These are phyloP conservation scores for Letharia lupina DNA, from an alignment of 495 filamentous ascomycete species.

Conservation along the genomic window DNA sequence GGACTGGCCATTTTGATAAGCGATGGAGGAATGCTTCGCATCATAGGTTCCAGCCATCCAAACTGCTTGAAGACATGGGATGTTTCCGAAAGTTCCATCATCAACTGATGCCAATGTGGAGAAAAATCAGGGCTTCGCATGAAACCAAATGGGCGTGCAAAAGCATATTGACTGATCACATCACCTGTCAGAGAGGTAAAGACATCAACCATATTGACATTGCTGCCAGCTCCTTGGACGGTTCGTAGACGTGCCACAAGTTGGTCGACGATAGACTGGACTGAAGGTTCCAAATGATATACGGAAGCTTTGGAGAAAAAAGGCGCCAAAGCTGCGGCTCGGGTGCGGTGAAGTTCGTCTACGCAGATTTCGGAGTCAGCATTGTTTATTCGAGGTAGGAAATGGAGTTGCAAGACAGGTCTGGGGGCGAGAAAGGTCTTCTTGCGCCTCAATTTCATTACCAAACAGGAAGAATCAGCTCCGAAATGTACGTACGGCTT, in stretches of 20 bases:
- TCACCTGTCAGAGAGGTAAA: slow-evolving; percentile 36
- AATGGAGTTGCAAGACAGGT: too few relatives aligned
- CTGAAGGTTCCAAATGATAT: slow-evolving; percentile 34
- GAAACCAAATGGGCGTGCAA: slow-evolving; percentile 33
- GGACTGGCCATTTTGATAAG: slow-evolving; percentile 10
- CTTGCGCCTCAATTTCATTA: too few relatives aligned
- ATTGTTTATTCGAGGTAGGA: too few relatives aligned
- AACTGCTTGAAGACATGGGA: slow-evolving; percentile 20
- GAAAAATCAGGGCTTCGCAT: slow-evolving; percentile 25
- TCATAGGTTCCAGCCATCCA: slow-evolving; percentile 15
- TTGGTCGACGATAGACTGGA: slow-evolving; percentile 38
- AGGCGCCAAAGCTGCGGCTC: slow-evolving; percentile 36
- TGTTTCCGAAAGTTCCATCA: slow-evolving; percentile 25
- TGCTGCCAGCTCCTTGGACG: slow-evolving; percentile 22
- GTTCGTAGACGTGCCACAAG: slow-evolving; percentile 33
- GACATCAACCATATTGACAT: slow-evolving; percentile 32
- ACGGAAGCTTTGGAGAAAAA: slow-evolving; percentile 47
- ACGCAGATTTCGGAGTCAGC: too few relatives aligned
- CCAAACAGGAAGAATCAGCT: too few relatives aligned
- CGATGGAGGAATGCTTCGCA: slow-evolving; percentile 19
- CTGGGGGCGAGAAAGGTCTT: too few relatives aligned
- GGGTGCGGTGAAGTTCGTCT: slow-evolving; percentile 38
- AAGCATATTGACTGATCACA: slow-evolving; percentile 39
- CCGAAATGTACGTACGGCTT: slow-evolving; percentile 9
- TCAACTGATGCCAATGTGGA: slow-evolving; percentile 11